phyloP scores from a whole-genome alignment of 176 grass and related monocot genomes.

The Aegilops bicornis region DNA sequence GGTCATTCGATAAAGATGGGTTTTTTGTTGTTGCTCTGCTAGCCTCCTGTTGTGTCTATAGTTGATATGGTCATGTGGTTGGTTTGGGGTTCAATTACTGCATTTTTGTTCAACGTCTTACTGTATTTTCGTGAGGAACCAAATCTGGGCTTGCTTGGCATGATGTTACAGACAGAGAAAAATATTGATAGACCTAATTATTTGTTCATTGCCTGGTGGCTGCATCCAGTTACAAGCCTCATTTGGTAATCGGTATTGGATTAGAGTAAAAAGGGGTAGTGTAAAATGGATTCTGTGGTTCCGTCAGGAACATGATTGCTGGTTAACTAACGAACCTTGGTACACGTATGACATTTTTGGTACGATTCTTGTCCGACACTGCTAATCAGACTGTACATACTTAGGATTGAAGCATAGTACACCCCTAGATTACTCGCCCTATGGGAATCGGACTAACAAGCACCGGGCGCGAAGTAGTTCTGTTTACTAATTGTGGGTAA shows the following conservation, averaged over 20 bases:
- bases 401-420: too few relatives aligned
- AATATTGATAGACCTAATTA: background rate
- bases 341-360: too few relatives aligned
- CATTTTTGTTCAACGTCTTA: background rate
- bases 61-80: background rate
- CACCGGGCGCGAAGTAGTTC: too few relatives aligned
- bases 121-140: background rate
- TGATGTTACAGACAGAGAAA: background rate
- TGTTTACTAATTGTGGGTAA: background rate
- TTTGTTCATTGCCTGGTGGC: background rate
- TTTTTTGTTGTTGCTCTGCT: background rate
- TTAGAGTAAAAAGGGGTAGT: background rate
- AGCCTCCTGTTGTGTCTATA: background rate
- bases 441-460: too few relatives aligned
- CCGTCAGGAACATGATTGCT: background rate
- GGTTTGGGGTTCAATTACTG: background rate
- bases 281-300: background rate
- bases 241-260: background rate
- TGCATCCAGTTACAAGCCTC: background rate
- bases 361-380: too few relatives aligned
- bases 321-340: background rate
- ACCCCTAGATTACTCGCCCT: too few relatives aligned
- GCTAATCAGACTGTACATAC: too few relatives aligned
- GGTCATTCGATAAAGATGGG: background rate
- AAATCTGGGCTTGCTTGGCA: background rate